Base-by-base conservation (phyloP, 2,329 filamentous ascomycete species). In the Colletotrichum sp. region DNA sequence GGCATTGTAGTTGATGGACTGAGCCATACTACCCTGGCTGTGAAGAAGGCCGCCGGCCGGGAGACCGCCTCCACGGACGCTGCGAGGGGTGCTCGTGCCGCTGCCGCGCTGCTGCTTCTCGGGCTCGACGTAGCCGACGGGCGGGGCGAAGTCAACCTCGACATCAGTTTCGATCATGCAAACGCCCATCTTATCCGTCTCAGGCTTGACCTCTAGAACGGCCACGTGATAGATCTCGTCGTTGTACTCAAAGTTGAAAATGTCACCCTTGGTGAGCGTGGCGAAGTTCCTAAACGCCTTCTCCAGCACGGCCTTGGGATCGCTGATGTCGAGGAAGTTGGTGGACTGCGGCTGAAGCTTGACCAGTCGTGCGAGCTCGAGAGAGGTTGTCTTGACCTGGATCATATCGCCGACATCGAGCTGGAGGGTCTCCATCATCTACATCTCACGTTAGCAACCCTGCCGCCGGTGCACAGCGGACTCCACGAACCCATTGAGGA, bases 191-290 rank as follows among this genome's bases (percentile, higher is more conserved):
- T 95, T 95, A 3, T 94, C 91, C 5, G 91, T 93, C 79, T 95
- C 92, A 3, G 97, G 97, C 85, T 98, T 98, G 52, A 98, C 95
- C 82, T 99, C 96, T 16, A 99, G 87, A 2, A 99, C 97, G 4
- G 95, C 96, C 83, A 99, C 95, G 78, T 97, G 94, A 87, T 97
- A 99, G 12, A 96, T 90, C 77, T 96, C 94, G 82, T 99, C 96
- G 84, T 99, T 99, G 88, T 99, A 99, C 80, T 94, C 91, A 84
- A 99, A 99, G 78, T 95, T 98, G 89, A 99, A 99, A 59, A 98
- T 90, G 82, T 99, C 97, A 78, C 96, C 96, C 82, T 96, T 95
- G 5, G 96, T 98, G 19, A 99, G 90, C 67, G 96, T 96, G 19
- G 96, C 95, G 86, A 99, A 99, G 85, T 98, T 98, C 59, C 96